Evolutionary conservation across 768 basidiomycete species (phyloP).

Genomic region (Mycena vulgaris): DNA sequence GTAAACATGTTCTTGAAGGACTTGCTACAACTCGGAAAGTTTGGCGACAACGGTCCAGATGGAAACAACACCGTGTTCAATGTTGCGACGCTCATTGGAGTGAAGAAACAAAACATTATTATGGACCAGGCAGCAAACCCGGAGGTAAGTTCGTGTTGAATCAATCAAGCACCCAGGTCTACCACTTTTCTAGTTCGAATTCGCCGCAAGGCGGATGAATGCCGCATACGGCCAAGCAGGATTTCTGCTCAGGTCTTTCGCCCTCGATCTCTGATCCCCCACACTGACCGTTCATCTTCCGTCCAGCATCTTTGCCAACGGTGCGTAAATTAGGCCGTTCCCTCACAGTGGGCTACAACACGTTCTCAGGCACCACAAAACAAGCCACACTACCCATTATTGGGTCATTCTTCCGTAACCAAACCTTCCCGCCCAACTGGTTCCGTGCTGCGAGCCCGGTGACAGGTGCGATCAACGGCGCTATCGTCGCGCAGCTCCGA

Average conservation of each 20-base stretch:
- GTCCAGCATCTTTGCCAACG: constrained; percentile 34
- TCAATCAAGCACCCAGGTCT: background rate
- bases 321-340: background rate
- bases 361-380: constrained; percentile 29
- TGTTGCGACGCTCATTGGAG: constrained; percentile 26
- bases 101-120: constrained; percentile 33
- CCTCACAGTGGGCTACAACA: background rate
- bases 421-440: constrained; percentile 35
- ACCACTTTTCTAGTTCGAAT: constrained; percentile 26
- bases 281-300: background rate
- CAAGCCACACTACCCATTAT: constrained; percentile 31
- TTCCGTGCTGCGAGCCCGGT: constrained; percentile 30
- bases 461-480: constrained; percentile 15
- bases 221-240: constrained; percentile 21
- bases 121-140: constrained; percentile 35
- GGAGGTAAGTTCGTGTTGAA: background rate
- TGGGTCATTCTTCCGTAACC: constrained; percentile 29
- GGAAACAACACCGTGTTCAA: constrained; percentile 35
- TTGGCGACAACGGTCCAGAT: constrained; percentile 30
- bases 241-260: constrained; percentile 17
- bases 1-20: constrained; percentile 11
- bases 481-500: background rate
- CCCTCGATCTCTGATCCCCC: background rate
- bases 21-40: constrained; percentile 33
- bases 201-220: constrained; percentile 21